Conservation (phyloP, 345 rosid species). For the Crucihimalaya himalaica region DNA sequence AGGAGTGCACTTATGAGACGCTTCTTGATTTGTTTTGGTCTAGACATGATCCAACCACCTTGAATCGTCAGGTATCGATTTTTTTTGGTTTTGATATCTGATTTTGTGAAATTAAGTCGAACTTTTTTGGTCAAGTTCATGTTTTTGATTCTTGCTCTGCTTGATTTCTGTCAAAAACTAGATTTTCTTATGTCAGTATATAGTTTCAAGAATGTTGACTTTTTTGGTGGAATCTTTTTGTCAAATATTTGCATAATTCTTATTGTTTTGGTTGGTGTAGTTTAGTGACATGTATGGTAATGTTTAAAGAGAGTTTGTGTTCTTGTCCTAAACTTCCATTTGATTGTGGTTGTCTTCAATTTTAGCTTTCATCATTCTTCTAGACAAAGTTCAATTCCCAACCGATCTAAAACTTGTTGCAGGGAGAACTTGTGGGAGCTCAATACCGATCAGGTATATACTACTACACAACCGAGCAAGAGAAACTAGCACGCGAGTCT, state of each 20-base stretch:
- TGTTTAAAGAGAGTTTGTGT: neutral
- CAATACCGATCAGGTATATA: constrained; percentile 92
- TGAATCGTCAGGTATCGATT: constrained; percentile 74
- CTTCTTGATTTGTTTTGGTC: constrained; percentile 86
- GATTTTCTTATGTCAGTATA: neutral
- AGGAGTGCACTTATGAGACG: constrained; percentile 60
- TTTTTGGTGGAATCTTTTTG: neutral
- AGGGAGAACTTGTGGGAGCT: constrained; percentile 85
- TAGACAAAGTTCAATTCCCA: neutral
- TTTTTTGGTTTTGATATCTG: neutral
- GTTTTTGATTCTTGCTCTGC: neutral
- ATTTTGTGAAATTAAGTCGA: neutral
- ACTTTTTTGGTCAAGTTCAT: neutral
- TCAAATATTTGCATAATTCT: neutral
- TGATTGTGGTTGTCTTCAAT: neutral
- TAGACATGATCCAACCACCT: constrained; percentile 84
- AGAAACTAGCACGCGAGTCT: constrained; percentile 68
- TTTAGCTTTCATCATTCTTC: neutral
- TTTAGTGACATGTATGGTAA: neutral
- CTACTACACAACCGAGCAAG: constrained; percentile 77
- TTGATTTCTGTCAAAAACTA: neutral
- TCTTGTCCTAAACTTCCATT: neutral
- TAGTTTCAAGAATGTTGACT: neutral
- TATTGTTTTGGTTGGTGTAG: neutral
- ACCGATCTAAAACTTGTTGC: neutral